Base-by-base conservation (phyloP, 805 yeast genomes). In the Helenozyma rhizophorensis region DNA sequence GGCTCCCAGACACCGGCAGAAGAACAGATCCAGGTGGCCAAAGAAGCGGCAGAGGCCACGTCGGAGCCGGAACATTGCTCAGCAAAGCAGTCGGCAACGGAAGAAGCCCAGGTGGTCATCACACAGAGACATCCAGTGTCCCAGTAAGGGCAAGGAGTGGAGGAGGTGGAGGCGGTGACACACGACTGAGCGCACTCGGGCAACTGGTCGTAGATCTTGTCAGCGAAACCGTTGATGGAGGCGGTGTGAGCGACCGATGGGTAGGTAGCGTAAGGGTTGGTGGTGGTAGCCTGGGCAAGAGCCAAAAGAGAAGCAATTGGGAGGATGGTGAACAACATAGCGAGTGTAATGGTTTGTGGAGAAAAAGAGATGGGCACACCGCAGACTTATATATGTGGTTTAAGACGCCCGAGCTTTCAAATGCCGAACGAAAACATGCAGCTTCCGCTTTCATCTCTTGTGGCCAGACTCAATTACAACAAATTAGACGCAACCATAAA, bases 71-170 rank as follows among this genome's bases (percentile, higher is more conserved):
- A 33, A 36, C 57, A 53, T 27, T 26, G 33, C 19, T 41, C 24
- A 16, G 52, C 52, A 23, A 53, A 36, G 58, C 71, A 65, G 33
- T 55, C 45, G 30, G 62, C 69, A 19, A 65, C 58, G 21, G 36
- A 34, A 9, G 56, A 56, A 23, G 50, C 52, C 53, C 58, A 65
- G 27, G 42, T 42, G 25, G 65, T 50, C 60, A 65, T 63, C 27
- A 62, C 66, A 58, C 71, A 65, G 34, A 65, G 57, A 51, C 71
- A 65, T 16, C 71, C 71, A 28, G 70, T 56, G 45, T 65, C 71
- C 69, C 70, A 65, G 57, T 62, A 62, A 29, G 71, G 71, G 40
- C 71, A 65, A 28, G 69, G 69, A 14, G 68, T 61, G 26, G 46
- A 42, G 8, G 58, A 56, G 28, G 68, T 61, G 34, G 54, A 46